phyloP scores from a whole-genome alignment of 345 rosid genomes.

The Pistacia atlantica region DNA sequence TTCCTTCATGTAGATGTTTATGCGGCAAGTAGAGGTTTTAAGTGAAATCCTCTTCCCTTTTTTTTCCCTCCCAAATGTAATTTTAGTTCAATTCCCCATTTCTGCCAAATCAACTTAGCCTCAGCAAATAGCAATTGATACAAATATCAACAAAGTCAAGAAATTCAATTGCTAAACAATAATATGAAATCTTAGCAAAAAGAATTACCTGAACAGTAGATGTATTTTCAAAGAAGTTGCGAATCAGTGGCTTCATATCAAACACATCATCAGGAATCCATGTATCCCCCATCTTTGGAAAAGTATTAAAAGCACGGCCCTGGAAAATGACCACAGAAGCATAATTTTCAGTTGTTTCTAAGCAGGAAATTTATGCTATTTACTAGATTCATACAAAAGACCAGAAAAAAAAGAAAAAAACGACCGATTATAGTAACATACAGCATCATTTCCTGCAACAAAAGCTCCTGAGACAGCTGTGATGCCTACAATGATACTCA shows the following conservation, averaged over 20 bases:
- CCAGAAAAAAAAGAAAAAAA: neutral
- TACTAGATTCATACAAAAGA: slow-evolving; percentile 1
- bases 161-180: neutral
- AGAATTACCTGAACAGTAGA: slow-evolving; percentile 76
- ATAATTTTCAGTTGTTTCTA: neutral
- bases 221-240: slow-evolving; percentile 94
- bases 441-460: slow-evolving; percentile 99
- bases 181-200: neutral
- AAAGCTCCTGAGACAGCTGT: slow-evolving; percentile 95
- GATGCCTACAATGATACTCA: slow-evolving; percentile 74
- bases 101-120: neutral
- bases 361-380: neutral
- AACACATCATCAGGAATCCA: slow-evolving; percentile 89
- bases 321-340: slow-evolving; percentile 22
- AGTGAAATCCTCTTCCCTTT: too few species aligned
- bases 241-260: slow-evolving; percentile 75
- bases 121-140: neutral
- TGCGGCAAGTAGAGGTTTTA: neutral
- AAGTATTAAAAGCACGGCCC: slow-evolving; percentile 92
- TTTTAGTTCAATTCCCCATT: slow-evolving; percentile 3
- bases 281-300: slow-evolving; percentile 89
- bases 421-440: slow-evolving; percentile 26
- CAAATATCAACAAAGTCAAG: neutral
- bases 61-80: neutral
- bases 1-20: neutral